Evolutionary conservation across 2,329 filamentous ascomycete species (phyloP).

Genomic region (Chrysoporthe deuterocubensis): DNA sequence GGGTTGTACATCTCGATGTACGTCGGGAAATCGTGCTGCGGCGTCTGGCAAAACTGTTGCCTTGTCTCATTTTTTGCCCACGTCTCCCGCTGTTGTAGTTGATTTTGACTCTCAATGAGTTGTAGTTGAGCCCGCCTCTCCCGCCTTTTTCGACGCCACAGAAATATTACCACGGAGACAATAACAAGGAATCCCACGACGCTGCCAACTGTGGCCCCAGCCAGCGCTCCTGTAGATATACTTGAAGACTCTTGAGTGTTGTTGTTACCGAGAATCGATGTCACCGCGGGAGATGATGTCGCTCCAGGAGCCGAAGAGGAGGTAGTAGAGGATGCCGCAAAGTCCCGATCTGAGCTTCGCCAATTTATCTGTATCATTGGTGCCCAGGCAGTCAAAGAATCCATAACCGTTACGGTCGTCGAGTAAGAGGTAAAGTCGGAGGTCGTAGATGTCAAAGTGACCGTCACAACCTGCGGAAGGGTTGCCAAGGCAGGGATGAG

Average conservation of each 20-base stretch:
- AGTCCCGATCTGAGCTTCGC: not conserved
- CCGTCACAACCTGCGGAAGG: not conserved
- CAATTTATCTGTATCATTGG: slow-evolving; percentile 20
- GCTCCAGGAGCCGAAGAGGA: not conserved
- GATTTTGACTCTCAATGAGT: not conserved
- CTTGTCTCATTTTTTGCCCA: not conserved
- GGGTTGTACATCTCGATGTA: not conserved
- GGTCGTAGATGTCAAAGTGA: not conserved
- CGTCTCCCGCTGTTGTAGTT: not conserved
- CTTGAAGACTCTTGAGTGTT: not conserved
- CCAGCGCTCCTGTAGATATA: not conserved
- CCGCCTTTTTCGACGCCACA: not conserved
- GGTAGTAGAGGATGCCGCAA: not conserved
- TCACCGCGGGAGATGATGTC: not conserved
- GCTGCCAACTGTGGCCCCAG: not conserved
- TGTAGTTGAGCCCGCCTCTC: not conserved
- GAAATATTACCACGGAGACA: not conserved
- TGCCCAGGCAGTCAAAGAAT: not conserved
- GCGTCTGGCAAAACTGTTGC: not conserved
- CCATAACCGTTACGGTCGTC: not conserved
- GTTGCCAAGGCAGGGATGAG: not conserved
- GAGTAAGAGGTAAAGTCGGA: not conserved
- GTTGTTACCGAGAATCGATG: not conserved
- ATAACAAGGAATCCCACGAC: not conserved
- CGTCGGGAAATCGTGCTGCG: not conserved